phyloP scores from a whole-genome alignment of 1,284 basidiomycete genomes.

The Rhizoctonia solani region DNA sequence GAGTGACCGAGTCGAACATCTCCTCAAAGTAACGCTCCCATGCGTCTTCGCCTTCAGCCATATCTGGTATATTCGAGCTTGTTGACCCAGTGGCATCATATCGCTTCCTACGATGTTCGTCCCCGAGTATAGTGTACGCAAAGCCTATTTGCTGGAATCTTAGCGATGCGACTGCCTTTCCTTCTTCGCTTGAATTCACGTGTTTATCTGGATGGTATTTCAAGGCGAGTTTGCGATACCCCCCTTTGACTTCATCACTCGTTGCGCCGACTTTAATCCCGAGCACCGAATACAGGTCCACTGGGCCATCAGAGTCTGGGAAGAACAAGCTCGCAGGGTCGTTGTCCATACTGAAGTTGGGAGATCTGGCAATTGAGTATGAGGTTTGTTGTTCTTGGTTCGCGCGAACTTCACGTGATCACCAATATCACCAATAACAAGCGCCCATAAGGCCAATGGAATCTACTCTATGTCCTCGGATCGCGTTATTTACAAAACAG shows the following conservation, averaged over 20 bases:
- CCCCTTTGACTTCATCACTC: conserved; percentile 72
- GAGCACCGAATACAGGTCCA: conserved; percentile 79
- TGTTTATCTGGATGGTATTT: conserved; percentile 89
- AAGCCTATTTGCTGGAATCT: conserved; percentile 91
- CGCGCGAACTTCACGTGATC: conserved; percentile 25
- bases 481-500: background rate
- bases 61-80: conserved; percentile 69
- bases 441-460: too few species aligned
- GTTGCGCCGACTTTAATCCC: conserved; percentile 58
- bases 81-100: conserved; percentile 79
- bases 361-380: conserved; percentile 37
- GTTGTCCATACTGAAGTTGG: conserved; percentile 22
- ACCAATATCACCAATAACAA: too few species aligned
- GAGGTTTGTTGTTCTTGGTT: conserved; percentile 33
- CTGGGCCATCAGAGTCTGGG: conserved; percentile 41
- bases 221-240: conserved; percentile 84
- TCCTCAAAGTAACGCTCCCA: conserved; percentile 94
- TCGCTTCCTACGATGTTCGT: conserved; percentile 70
- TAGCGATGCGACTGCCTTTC: conserved; percentile 64
- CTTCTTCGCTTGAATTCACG: conserved; percentile 59
- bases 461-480: background rate
- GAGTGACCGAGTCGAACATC: conserved; percentile 84
- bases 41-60: conserved; percentile 76
- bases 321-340: conserved; percentile 30
- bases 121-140: conserved; percentile 83